Evolutionary conservation across 768 basidiomycete species (phyloP).

Genomic region (Tephrocybe sp.): DNA sequence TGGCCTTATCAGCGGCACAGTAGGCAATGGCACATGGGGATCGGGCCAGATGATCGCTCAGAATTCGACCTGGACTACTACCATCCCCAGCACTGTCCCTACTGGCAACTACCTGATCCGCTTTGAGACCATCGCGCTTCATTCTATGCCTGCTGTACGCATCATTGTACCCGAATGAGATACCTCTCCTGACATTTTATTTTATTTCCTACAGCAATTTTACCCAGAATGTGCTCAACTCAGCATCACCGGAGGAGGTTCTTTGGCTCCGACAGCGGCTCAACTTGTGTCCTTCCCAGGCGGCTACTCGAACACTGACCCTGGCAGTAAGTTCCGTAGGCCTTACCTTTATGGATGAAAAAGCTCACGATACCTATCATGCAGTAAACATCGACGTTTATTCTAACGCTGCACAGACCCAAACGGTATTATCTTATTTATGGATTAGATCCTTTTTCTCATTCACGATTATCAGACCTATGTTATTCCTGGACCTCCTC

Average conservation of each 20-base stretch:
- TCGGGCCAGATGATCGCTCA: constrained; percentile 41
- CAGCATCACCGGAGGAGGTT: constrained; percentile 38
- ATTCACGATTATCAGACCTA: constrained; percentile 27
- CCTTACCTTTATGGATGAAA: constrained; percentile 3
- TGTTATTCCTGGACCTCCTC: constrained; percentile 41
- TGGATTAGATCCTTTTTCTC: not conserved
- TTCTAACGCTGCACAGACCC: constrained; percentile 31
- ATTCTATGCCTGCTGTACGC: constrained; percentile 50
- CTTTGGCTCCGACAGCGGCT: constrained; percentile 32
- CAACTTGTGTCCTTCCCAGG: constrained; percentile 49
- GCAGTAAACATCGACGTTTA: constrained; percentile 40
- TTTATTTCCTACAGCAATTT: constrained; percentile 47
- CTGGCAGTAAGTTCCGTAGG: constrained; percentile 39
- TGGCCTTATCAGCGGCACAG: constrained; percentile 41
- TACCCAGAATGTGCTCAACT: constrained; percentile 61
- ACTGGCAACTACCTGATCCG: constrained; percentile 46
- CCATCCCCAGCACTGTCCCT: constrained; percentile 41
- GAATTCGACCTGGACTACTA: constrained; percentile 44
- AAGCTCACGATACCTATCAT: constrained; percentile 19
- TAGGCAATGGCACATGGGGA: constrained; percentile 37
- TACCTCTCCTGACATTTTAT: too few species aligned
- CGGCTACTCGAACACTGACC: constrained; percentile 39
- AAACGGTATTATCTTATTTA: constrained; percentile 14
- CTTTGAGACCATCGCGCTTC: constrained; percentile 46
- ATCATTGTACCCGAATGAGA: too few species aligned